Evolutionary conservation across 1,139 yeast species (phyloP).

Genomic region (Kazachstania sp.): DNA sequence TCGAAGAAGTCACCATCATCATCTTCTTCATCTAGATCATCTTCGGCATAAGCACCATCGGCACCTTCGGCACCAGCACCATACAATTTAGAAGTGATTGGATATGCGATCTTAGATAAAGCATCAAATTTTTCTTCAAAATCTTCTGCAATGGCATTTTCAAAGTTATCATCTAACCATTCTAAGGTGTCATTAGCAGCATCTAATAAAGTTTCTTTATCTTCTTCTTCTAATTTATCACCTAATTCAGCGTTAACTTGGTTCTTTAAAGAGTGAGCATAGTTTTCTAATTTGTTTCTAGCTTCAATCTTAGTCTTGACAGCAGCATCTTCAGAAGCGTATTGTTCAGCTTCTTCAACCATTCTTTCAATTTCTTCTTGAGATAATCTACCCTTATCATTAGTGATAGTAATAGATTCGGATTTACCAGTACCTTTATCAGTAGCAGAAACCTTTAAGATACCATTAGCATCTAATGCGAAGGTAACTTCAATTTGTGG

Average conservation of each 20-base stretch:
- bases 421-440: constrained; percentile 97
- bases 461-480: too few relatives aligned
- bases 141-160: too few relatives aligned
- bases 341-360: constrained; percentile 92
- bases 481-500: too few relatives aligned
- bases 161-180: constrained; percentile 78
- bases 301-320: constrained; percentile 75
- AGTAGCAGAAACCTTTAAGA: too few relatives aligned
- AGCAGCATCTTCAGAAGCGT: constrained; percentile 79
- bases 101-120: constrained; percentile 75
- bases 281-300: constrained; percentile 81
- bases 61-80: constrained; percentile 45
- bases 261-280: constrained; percentile 76
- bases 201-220: constrained; percentile 80
- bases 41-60: constrained; percentile 59
- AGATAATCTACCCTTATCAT: too few relatives aligned
- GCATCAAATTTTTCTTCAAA: constrained; percentile 89
- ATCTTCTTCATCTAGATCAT: constrained; percentile 39
- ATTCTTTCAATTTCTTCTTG: constrained; percentile 88
- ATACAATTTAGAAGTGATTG: constrained; percentile 87
- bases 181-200: constrained; percentile 82
- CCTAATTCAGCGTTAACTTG: constrained; percentile 61
- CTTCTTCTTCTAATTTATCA: constrained; percentile 78
- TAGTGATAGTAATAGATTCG: constrained; percentile 87
- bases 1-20: constrained; percentile 34